Evolutionary conservation across 768 basidiomycete genomes (phyloP).

Genomic region (Podaxis pistillaris): DNA sequence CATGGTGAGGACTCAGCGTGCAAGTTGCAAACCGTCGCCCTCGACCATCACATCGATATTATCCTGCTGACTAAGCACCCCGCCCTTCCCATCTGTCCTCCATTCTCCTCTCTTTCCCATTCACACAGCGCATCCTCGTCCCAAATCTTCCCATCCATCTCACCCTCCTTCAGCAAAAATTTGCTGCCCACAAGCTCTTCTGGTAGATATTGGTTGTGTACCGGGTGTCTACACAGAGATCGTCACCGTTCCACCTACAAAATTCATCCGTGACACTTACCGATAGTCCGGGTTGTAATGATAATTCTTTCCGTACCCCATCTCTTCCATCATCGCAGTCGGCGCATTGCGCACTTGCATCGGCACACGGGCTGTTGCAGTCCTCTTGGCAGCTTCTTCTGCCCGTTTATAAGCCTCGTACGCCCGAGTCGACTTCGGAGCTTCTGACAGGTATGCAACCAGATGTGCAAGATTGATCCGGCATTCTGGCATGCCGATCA

Average conservation of each 20-base stretch:
- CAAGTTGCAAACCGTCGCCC: too few species aligned
- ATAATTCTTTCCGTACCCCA: conserved; percentile 67
- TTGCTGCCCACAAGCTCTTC: conserved; percentile 37
- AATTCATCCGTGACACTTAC: conserved; percentile 29
- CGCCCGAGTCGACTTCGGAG: conserved; percentile 76
- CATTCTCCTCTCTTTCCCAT: conserved; percentile 48
- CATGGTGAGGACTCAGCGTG: background rate
- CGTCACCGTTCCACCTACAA: background rate
- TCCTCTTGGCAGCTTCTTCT: conserved; percentile 55
- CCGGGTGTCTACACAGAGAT: conserved; percentile 50
- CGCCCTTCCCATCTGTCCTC: conserved; percentile 12
- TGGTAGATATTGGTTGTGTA: conserved; percentile 63
- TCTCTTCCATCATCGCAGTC: conserved; percentile 63
- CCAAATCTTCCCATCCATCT: conserved; percentile 49
- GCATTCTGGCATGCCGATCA: conserved; percentile 81
- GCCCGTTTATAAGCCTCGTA: conserved; percentile 78
- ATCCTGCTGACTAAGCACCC: conserved; percentile 9
- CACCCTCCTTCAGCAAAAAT: conserved; percentile 44
- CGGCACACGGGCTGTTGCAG: conserved; percentile 60
- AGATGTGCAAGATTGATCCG: conserved; percentile 77
- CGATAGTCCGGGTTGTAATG: conserved; percentile 59
- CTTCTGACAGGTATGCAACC: conserved; percentile 77
- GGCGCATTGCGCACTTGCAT: conserved; percentile 77
- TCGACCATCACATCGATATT: background rate
- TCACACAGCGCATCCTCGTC: conserved; percentile 53